Evolutionary conservation across 2,329 filamentous ascomycete genomes (phyloP), one percentile per base, ranked within the genome.

Genomic region (Dryadomyces quercus-mongolicae): DNA sequence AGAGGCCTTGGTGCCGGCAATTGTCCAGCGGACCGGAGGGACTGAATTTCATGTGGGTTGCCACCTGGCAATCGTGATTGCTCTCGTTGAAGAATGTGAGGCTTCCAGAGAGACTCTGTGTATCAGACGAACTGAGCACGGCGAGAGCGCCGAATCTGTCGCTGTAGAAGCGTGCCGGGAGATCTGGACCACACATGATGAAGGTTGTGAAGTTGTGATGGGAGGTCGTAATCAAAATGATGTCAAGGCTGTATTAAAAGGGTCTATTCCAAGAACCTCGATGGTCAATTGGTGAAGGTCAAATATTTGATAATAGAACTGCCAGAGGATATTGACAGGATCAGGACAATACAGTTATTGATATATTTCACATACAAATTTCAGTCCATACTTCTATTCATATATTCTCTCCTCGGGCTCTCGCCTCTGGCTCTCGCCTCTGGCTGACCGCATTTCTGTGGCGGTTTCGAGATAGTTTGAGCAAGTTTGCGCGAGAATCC

Each of bases 71-170:
- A 53, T 40, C 25, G 43, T 55, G 56, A 47, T 59, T 43, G 38
- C 18, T n/a, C 3, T 55, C 49, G 48, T 59, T 60, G 54, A 57
- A 60, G 21, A 60, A 59, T 3, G 53, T 18, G 45, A 60, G 51
- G 49, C 56, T 49, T 3, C 57, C 59, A 2, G 56, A 55, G 9
- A 58, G n/a, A 5, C 31, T 8, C 2, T 22, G n/a, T 5, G 34
- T 34, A 7, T 42, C 15, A 2, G 42, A 47, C 4, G 57, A 49
- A 40, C 47, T 50, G 12, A 60, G 49, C 10, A 58, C 51, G 36
- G 59, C 59, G 15, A 60, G 54, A 3, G 59, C 59, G 10, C 59
- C 59, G 40, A 55, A 59, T 22, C 59, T 54, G 47, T 57, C 53
- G 0, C 55, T 49, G 40, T 58, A 58, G 8, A 56, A 52, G 5